Conservation (phyloP, 441 rosid species). For the Croton laevigatus region DNA sequence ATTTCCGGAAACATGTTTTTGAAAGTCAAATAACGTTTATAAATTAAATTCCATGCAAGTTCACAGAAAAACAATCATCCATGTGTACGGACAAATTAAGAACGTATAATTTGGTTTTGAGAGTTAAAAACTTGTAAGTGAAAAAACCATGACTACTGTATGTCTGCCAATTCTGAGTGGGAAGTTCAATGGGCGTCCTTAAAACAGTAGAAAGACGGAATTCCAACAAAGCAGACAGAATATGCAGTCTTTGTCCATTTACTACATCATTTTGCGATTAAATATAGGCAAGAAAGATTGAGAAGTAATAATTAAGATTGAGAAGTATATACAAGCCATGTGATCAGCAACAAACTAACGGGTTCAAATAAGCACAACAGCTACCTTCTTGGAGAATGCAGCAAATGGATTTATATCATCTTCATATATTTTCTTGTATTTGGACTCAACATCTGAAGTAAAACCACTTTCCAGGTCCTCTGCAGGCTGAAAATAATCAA, state of each 20-base stretch:
- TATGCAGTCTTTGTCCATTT: background rate
- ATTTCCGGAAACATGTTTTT: background rate
- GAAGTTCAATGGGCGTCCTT: background rate
- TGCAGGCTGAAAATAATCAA: constrained; percentile 45
- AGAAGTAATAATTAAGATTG: background rate
- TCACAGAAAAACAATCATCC: background rate
- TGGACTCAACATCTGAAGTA: constrained; percentile 90
- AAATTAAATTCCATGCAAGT: background rate
- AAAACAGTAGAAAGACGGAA: background rate
- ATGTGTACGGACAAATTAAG: background rate
- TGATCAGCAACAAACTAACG: background rate
- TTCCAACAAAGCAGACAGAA: background rate
- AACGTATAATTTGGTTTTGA: background rate
- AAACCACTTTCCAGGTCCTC: constrained; percentile 97
- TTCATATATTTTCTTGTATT: constrained; percentile 97
- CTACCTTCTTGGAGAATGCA: constrained; percentile 97
- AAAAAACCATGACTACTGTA: background rate
- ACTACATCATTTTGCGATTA: background rate
- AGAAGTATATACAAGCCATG: background rate
- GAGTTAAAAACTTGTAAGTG: background rate
- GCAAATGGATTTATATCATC: constrained; percentile 99
- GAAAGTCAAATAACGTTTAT: background rate
- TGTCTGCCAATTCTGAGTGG: background rate
- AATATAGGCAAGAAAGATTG: background rate
- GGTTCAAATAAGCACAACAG: constrained; percentile 12